Evolutionary conservation across 805 yeast species (phyloP).

Genomic region (Kodamaea hsintzibuensis): DNA sequence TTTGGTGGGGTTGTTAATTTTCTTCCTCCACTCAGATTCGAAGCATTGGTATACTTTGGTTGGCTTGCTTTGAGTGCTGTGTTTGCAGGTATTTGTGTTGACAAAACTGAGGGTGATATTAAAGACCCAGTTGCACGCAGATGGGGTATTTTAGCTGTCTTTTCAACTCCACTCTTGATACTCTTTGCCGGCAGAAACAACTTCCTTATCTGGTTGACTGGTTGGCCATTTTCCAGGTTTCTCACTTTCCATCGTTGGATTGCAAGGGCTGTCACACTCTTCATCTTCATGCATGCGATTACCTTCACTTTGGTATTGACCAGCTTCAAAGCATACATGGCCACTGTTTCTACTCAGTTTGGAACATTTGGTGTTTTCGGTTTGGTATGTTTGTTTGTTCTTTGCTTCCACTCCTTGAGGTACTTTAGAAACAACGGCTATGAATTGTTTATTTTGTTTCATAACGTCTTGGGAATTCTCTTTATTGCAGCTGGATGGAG

Average conservation of each 20-base stretch:
- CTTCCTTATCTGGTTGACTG: conserved; percentile 37
- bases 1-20: conserved; percentile 10
- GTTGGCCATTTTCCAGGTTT: conserved; percentile 48
- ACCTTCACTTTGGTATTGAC: conserved; percentile 11
- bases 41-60: conserved; percentile 24
- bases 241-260: conserved; percentile 59
- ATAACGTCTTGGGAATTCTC: conserved; percentile 20
- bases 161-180: conserved; percentile 31
- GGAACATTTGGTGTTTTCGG: conserved; percentile 45
- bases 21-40: conserved; percentile 27
- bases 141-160: conserved; percentile 26
- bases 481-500: conserved; percentile 22
- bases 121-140: conserved; percentile 26
- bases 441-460: conserved; percentile 21
- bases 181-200: conserved; percentile 38
- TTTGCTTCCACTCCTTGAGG: conserved; percentile 9
- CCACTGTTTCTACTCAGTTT: conserved; percentile 7
- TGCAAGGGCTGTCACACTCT: conserved; percentile 43
- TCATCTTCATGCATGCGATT: conserved; percentile 44
- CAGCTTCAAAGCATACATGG: conserved; percentile 20
- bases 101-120: conserved; percentile 36
- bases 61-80: conserved; percentile 33
- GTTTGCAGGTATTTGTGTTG: conserved; percentile 50
- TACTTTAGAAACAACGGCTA: conserved; percentile 18
- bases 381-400: background rate